phyloP scores from a whole-genome alignment of 2,329 filamentous ascomycete genomes.

The Davidsoniella eucalypti region DNA sequence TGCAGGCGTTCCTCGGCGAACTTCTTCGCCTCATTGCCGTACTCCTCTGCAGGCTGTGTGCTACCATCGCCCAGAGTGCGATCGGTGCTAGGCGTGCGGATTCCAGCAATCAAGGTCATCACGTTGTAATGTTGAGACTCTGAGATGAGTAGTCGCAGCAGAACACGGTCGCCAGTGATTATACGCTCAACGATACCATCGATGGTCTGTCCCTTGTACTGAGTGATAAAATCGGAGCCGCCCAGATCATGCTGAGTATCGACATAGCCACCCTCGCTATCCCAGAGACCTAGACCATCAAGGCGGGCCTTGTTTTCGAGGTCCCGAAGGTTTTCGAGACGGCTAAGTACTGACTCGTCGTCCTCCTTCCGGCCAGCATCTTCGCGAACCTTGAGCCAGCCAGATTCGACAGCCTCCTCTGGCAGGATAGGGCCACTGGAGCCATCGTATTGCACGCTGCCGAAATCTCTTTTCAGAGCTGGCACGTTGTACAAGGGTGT shows the following conservation, averaged over 20 bases:
- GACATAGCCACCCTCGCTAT: constrained; percentile 46
- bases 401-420: constrained; percentile 69
- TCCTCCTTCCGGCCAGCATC: constrained; percentile 89
- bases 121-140: constrained; percentile 79
- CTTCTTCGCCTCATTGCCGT: constrained; percentile 70
- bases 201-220: constrained; percentile 72
- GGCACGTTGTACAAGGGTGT: constrained; percentile 77
- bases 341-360: constrained; percentile 52
- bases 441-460: constrained; percentile 55
- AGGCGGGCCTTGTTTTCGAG: constrained; percentile 64
- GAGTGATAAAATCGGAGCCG: constrained; percentile 58
- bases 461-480: constrained; percentile 74
- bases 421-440: constrained; percentile 63
- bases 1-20: constrained; percentile 78
- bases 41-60: constrained; percentile 73
- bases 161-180: constrained; percentile 75
- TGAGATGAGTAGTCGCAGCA: constrained; percentile 64
- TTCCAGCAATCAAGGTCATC: constrained; percentile 74
- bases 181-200: constrained; percentile 83
- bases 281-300: constrained; percentile 71
- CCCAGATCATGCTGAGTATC: constrained; percentile 65
- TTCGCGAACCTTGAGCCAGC: constrained; percentile 85
- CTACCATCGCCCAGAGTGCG: constrained; percentile 63
- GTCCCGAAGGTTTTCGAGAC: constrained; percentile 61
- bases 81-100: constrained; percentile 80